These are phyloP conservation scores for Fusarium musae DNA, from an alignment of 2,329 filamentous ascomycete species.

Conservation along the genomic window DNA sequence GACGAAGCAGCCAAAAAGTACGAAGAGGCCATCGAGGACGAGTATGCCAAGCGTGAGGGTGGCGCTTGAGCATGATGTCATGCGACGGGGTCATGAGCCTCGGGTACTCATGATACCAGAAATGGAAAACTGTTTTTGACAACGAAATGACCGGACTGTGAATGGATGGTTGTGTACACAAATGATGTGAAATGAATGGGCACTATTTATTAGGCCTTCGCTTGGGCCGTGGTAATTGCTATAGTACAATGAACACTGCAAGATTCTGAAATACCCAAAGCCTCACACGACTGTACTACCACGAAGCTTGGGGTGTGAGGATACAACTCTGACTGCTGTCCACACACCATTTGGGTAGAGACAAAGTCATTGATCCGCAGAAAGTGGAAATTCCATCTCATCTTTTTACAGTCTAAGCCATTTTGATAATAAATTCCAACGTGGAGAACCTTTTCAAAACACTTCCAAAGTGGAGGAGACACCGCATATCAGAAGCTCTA, in stretches of 20 bases:
- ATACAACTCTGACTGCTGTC: not conserved
- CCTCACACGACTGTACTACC: not conserved
- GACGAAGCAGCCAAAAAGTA: slow-evolving; percentile 62
- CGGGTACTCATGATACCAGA: slow-evolving; percentile 18
- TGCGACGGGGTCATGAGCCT: slow-evolving; percentile 33
- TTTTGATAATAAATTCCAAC: slow-evolving; percentile 13
- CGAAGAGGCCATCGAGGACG: slow-evolving; percentile 70
- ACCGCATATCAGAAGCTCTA: slow-evolving; percentile 14
- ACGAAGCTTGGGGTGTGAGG: slow-evolving; percentile 16
- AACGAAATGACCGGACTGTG: slow-evolving; percentile 14
- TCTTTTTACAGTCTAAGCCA: slow-evolving; percentile 7
- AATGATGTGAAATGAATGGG: slow-evolving; percentile 12
- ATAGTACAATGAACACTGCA: slow-evolving; percentile 1
- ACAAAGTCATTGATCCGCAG: slow-evolving; percentile 3
- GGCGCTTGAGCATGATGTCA: slow-evolving; percentile 60
- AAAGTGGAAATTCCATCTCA: slow-evolving; percentile 22
- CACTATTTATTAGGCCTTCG: not conserved
- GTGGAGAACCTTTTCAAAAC: slow-evolving; percentile 11
- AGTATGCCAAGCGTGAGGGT: slow-evolving; percentile 72
- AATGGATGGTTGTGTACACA: not conserved
- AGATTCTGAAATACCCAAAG: not conserved
- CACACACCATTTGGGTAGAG: slow-evolving; percentile 17
- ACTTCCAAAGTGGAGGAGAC: slow-evolving; percentile 26
- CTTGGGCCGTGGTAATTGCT: slow-evolving; percentile 11
- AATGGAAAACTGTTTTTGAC: slow-evolving; percentile 2